Base-by-base conservation (phyloP, 768 basidiomycete genomes). In the Trametes cingulata region DNA sequence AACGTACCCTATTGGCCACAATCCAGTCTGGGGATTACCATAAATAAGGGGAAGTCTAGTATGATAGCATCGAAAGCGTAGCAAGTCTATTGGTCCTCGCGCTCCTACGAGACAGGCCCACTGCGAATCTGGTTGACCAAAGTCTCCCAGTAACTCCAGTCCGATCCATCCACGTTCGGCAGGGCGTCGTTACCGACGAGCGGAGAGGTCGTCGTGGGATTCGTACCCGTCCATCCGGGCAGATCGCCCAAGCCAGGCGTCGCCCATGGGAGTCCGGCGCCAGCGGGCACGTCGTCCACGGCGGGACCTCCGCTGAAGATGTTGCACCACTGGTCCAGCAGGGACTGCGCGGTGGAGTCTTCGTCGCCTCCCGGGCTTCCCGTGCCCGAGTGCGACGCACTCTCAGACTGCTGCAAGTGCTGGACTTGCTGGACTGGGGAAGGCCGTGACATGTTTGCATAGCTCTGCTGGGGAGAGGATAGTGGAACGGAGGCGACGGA, bases 241-340 rank as follows among this genome's bases (percentile, higher is more conserved):
- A 84, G 78, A 65, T 88, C 87, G 33, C 77, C 77, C 48, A 79
- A 76, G 14, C 82, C 81, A 7, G 82, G 78, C 14, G 84, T 83
- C 20, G 81, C 81, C 88, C 87, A 89, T 8, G 85, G 80, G 62
- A 85, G 68, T 5, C 76, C 72, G 2, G 65, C 54, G 35, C 39
- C 61, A 10, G 60, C 61, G 25, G 50, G 60, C 24, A 55, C 63
- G 47, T 64, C 69, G 50, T 71, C 71, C 14, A 69, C 85, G 2
- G 84, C 65, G 2, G 82, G 79, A 12, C 85, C 81, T 58, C 86
- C 88, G 68, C 84, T 88, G 64, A 91, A 83, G n/a, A 86, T 85
- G 62, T 86, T 87, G 68, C 85, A 89, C 91, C 92, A 93, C 62
- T 92, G 88, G 71, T 94, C 91, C 47, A 94, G 76, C 56, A 94